Evolutionary conservation across 495 filamentous ascomycete genomes (phyloP).

Genomic region (Hypomontagnella submonticulosa): DNA sequence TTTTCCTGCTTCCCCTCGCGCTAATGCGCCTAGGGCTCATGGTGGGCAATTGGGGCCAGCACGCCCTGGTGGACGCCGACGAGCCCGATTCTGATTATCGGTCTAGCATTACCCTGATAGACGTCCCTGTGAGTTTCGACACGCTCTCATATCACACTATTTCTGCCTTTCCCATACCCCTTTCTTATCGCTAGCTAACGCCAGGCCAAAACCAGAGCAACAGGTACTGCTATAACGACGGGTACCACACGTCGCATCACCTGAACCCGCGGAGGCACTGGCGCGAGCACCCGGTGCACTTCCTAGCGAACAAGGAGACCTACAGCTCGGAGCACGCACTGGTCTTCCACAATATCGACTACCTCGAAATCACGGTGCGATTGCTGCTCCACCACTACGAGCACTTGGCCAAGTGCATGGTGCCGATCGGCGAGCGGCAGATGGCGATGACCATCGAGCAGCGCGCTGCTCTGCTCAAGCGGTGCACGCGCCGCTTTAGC

Average conservation of each 20-base stretch:
- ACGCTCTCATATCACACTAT: neutral
- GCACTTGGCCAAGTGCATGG: slow-evolving; percentile 69
- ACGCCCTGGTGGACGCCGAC: slow-evolving; percentile 75
- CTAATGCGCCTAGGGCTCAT: slow-evolving; percentile 72
- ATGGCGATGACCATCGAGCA: slow-evolving; percentile 68
- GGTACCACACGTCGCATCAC: slow-evolving; percentile 82
- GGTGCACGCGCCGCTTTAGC: slow-evolving; percentile 69
- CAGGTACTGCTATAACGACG: slow-evolving; percentile 80
- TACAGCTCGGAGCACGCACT: slow-evolving; percentile 71
- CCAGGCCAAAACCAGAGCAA: slow-evolving; percentile 61
- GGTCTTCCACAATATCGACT: slow-evolving; percentile 78
- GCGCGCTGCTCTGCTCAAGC: slow-evolving; percentile 68
- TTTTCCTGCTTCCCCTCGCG: slow-evolving; percentile 68
- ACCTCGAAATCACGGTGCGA: slow-evolving; percentile 71
- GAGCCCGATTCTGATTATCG: slow-evolving; percentile 76
- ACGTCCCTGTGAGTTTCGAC: slow-evolving; percentile 68
- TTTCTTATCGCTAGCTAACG: slow-evolving; percentile 21
- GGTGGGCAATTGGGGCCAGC: slow-evolving; percentile 82
- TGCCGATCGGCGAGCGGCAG: slow-evolving; percentile 73
- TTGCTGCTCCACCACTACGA: slow-evolving; percentile 71
- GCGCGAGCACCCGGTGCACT: slow-evolving; percentile 75
- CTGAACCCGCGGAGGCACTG: slow-evolving; percentile 78
- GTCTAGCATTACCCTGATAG: slow-evolving; percentile 77
- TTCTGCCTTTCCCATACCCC: slow-evolving; percentile 3
- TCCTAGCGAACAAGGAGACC: slow-evolving; percentile 69